Base-by-base conservation (phyloP, 2,329 filamentous ascomycete species). In the Aureobasidium zeae region DNA sequence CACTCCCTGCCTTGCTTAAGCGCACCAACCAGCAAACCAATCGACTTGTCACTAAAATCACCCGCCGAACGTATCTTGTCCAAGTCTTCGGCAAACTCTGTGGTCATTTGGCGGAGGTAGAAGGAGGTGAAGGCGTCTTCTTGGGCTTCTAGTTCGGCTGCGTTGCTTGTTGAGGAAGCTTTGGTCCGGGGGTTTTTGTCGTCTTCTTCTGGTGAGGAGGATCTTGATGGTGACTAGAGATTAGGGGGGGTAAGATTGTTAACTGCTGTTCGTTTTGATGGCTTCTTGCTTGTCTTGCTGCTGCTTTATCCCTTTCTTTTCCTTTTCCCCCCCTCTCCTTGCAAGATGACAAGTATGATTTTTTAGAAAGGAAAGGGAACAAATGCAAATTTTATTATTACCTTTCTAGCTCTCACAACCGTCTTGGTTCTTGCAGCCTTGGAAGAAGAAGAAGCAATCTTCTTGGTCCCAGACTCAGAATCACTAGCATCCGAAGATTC, bases 21-120 rank as follows among this genome's bases (percentile, higher is more conserved):
- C 3, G 81, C 80, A 53, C 74, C 68, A 24, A 87, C 71, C 30
- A 87, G 70, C 56, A 85, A 72, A 4, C 71, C 68, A 21, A 86
- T 51, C 49, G 65, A 70, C 3, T 74, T 74, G 39, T 77, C 76
- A 56, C 76, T 79, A 64, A 86, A 88, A 62, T 87, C 83, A 53
- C 77, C 74, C 8, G 83, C 79, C 28, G 60, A 58, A 51, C 83
- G 76, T 49, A 86, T 68, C 59, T 77, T 77, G 63, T 85, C 78
- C 26, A 88, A 70, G 57, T 87, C 83, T 52, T 86, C 79, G 10
- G 79, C 76, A 45, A 88, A 77, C 58, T 87, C 83, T 38, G 70
- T 67, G 0, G 83, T 84, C 5, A 78, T 68, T 47, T 75, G 77
- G 53, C 81, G 77, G 34, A 87, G 72, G 59, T 86, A 86, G 58